Percentiles rank a stretch among this genome's conserved stretches.
Evolutionary conservation across 805 yeast genomes (phyloP).

Genomic region (Candida golubevii): DNA sequence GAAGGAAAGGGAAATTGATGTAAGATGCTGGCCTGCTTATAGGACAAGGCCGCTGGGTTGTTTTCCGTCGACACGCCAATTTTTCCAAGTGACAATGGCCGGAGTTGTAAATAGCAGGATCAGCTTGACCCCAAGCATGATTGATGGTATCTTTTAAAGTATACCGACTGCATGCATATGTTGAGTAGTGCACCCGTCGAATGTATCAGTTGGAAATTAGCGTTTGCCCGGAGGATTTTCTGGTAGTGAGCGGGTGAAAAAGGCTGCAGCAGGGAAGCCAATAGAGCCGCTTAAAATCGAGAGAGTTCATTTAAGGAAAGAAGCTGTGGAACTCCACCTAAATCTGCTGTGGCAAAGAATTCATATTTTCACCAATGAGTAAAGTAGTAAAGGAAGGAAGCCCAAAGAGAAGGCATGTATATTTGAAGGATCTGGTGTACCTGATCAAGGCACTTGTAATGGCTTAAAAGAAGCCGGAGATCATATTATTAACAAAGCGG

Average conservation of each 20-base stretch:
- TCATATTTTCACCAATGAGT: constrained; percentile 17
- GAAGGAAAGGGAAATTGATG: too few relatives aligned
- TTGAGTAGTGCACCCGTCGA: constrained; percentile 21
- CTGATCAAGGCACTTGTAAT: constrained; percentile 1
- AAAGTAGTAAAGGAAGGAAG: constrained; percentile 4
- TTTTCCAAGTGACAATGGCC: constrained; percentile 23
- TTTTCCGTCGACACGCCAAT: constrained; percentile 19
- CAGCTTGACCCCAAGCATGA: constrained; percentile 23
- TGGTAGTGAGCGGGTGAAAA: constrained; percentile 21
- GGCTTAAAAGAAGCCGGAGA: constrained; percentile 4
- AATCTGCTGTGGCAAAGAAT: constrained; percentile 22
- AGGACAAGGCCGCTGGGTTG: constrained; percentile 2
- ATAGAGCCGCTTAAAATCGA: constrained; percentile 13
- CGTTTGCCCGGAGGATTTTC: constrained; percentile 15
- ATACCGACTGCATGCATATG: constrained; percentile 20
- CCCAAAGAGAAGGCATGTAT: constrained; percentile 4
- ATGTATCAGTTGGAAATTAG: constrained; percentile 12
- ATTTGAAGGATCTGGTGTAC: constrained; percentile 2
- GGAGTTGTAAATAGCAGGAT: constrained; percentile 20
- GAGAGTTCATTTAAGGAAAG: constrained; percentile 10
- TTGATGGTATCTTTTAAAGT: constrained; percentile 20
- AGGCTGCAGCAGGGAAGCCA: constrained; percentile 10
- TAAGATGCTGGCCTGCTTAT: neutral
- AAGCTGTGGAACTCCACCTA: constrained; percentile 11
- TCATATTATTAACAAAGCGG: constrained; percentile 1